Conservation (phyloP, 1,139 yeast species). For the Candida gigantensis region DNA sequence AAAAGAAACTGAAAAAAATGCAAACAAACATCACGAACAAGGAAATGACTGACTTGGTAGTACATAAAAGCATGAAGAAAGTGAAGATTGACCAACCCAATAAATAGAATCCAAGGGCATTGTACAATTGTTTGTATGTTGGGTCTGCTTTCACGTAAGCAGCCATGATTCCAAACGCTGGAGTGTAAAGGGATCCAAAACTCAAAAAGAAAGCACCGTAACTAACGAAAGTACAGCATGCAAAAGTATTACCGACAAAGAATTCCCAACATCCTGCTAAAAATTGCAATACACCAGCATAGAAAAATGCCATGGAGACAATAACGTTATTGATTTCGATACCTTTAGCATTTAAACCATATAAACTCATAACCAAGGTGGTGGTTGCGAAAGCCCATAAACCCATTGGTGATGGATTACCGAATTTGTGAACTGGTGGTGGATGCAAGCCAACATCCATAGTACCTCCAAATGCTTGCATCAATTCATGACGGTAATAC, state of each 20-base stretch:
- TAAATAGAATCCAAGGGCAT: conserved; percentile 39
- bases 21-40: conserved; percentile 31
- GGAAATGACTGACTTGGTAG: conserved; percentile 40
- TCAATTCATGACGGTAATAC: conserved; percentile 38
- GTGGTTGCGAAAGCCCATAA: conserved; percentile 49
- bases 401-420: conserved; percentile 61
- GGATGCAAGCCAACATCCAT: conserved; percentile 24
- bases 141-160: conserved; percentile 47
- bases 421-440: conserved; percentile 32
- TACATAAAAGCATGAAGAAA: conserved; percentile 33
- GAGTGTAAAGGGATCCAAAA: conserved; percentile 31
- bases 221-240: conserved; percentile 33
- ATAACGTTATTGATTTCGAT: conserved; percentile 30
- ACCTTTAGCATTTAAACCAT: conserved; percentile 37
- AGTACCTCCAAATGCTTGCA: conserved; percentile 32
- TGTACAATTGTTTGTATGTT: conserved; percentile 17
- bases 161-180: conserved; percentile 50
- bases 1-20: conserved; percentile 34
- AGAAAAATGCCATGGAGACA: conserved; percentile 43
- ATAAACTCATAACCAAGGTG: conserved; percentile 43
- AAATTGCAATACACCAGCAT: conserved; percentile 45
- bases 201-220: conserved; percentile 42
- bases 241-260: conserved; percentile 33
- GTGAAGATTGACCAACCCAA: conserved; percentile 45
- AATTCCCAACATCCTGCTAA: conserved; percentile 53